These are phyloP conservation scores for Macaranga tanarius DNA, from an alignment of 441 rosid genomes.

Conservation along the genomic window DNA sequence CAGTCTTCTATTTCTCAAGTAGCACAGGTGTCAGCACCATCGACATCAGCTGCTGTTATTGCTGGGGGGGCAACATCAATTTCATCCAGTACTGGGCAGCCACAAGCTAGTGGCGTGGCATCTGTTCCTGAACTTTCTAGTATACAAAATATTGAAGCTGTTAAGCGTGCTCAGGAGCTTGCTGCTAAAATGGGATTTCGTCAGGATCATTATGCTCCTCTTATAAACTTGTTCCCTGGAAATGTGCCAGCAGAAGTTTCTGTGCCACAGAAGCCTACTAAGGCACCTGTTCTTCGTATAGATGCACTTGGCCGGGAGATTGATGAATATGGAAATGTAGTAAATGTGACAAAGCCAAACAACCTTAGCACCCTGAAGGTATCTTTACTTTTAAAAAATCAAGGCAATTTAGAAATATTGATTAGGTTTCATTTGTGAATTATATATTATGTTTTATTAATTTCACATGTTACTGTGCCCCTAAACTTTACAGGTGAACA, in stretches of 20 bases:
- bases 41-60: constrained; percentile 28
- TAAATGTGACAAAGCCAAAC: constrained; percentile 79
- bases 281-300: constrained; percentile 86
- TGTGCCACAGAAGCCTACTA: constrained; percentile 72
- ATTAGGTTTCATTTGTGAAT: neutral
- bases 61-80: constrained; percentile 32
- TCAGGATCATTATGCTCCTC: constrained; percentile 75
- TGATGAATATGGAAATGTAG: constrained; percentile 89
- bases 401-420: neutral
- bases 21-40: constrained; percentile 24
- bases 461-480: constrained; percentile 7
- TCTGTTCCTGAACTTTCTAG: constrained; percentile 45
- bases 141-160: constrained; percentile 69
- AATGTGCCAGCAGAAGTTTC: constrained; percentile 47
- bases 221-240: constrained; percentile 68
- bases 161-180: constrained; percentile 83
- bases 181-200: constrained; percentile 84
- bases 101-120: constrained; percentile 34
- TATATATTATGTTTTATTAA: constrained; percentile 10
- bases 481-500: constrained; percentile 68
- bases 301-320: constrained; percentile 95
- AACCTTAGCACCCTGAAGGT: constrained; percentile 96
- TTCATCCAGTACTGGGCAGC: constrained; percentile 36
- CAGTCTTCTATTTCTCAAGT: constrained; percentile 23
- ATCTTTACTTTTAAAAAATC: constrained; percentile 14